Percentiles rank a stretch among this genome's conserved stretches.
phyloP scores from a whole-genome alignment of 164 flowering plant species.

The Malania oleifera region DNA sequence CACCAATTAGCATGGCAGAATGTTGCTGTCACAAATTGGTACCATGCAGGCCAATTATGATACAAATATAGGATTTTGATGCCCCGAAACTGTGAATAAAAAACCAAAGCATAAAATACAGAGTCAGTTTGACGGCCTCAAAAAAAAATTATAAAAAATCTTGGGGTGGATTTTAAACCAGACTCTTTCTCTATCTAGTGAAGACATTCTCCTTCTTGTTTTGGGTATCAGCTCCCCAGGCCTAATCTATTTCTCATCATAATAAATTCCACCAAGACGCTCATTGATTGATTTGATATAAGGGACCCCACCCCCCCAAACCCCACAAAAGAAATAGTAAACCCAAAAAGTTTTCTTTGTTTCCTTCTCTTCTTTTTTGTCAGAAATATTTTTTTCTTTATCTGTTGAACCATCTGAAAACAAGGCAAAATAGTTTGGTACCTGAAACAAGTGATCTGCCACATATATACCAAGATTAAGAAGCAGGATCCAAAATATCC shows the following conservation, averaged over 20 bases:
- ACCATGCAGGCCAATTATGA: conserved; percentile 83
- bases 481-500: conserved; percentile 87
- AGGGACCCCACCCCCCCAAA: no score
- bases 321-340: no score
- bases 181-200: no score
- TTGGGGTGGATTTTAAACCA: no score
- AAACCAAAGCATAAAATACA: background rate
- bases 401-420: no score
- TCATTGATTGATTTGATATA: background rate
- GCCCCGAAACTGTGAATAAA: conserved; percentile 55
- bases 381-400: no score
- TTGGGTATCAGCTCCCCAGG: no score
- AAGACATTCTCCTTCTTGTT: no score
- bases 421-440: conserved; percentile 14
- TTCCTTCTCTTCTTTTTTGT: no score
- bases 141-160: no score
- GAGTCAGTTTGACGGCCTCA: conserved; percentile 10
- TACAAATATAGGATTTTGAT: conserved; percentile 67
- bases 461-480: conserved; percentile 70
- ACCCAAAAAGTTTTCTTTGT: no score
- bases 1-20: conserved; percentile 97
- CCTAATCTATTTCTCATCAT: no score
- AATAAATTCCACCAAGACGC: background rate
- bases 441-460: conserved; percentile 88
- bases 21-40: conserved; percentile 89